These are phyloP conservation scores for Trichosporon coremiiforme DNA, from an alignment of 1,284 basidiomycete species.

Conservation along the genomic window DNA sequence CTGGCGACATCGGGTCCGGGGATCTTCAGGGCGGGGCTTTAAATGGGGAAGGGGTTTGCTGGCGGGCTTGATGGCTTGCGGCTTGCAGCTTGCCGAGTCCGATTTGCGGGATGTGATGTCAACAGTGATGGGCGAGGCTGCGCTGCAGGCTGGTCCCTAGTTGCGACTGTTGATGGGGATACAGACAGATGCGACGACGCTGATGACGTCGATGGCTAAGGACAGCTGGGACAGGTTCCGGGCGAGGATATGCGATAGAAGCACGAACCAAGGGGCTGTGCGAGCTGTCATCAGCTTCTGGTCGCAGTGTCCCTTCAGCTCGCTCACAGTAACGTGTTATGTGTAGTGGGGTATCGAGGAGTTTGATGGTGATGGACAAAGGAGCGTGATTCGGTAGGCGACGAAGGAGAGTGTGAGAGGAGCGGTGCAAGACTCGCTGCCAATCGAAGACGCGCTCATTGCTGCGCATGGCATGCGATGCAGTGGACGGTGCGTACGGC, in stretches of 20 bases:
- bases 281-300: background rate
- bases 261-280: background rate
- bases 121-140: background rate
- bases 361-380: background rate
- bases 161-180: background rate
- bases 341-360: background rate
- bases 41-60: background rate
- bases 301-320: background rate
- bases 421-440: background rate
- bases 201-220: background rate
- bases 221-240: background rate
- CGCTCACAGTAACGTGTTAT: background rate
- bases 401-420: background rate
- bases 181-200: background rate
- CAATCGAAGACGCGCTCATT: background rate
- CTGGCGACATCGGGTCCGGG: background rate
- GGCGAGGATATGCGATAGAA: background rate
- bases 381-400: background rate
- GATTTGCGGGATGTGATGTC: background rate
- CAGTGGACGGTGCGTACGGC: background rate
- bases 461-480: background rate
- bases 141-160: background rate
- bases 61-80: background rate
- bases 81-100: no score
- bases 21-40: background rate